phyloP scores from a whole-genome alignment of 257 asterid genomes.

The Anisodus tanguticus region DNA sequence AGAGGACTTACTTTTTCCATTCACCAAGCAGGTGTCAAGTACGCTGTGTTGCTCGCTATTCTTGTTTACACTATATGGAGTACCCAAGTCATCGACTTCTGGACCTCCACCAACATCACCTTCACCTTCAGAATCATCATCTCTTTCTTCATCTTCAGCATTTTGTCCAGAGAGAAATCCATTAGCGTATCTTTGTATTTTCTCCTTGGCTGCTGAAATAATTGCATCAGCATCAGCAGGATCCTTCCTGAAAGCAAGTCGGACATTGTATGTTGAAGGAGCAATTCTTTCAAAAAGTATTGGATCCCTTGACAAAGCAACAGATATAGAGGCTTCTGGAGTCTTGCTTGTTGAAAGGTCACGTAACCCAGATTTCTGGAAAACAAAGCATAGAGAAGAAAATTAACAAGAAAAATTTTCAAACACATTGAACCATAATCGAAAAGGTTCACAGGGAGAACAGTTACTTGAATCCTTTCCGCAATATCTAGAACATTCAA shows the following conservation, averaged over 20 bases:
- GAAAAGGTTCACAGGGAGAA: not conserved
- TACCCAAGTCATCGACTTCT: slow-evolving; percentile 77
- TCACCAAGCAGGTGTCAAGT: slow-evolving; percentile 48
- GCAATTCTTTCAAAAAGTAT: slow-evolving; percentile 95
- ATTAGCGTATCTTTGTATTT: slow-evolving; percentile 81
- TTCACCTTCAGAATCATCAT: slow-evolving; percentile 93
- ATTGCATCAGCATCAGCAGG: slow-evolving; percentile 91
- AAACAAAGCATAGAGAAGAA: slow-evolving; percentile 27
- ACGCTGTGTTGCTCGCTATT: slow-evolving; percentile 48
- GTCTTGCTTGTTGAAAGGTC: slow-evolving; percentile 97
- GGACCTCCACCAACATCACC: slow-evolving; percentile 83
- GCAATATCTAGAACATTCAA: slow-evolving; percentile 92
- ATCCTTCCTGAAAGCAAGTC: slow-evolving; percentile 91
- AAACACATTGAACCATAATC: not conserved
- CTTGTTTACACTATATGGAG: slow-evolving; percentile 57
- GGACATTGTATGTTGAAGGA: slow-evolving; percentile 94
- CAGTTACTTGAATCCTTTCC: slow-evolving; percentile 89
- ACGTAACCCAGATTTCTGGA: slow-evolving; percentile 95
- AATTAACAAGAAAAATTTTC: slow-evolving; percentile 34
- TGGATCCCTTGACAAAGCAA: slow-evolving; percentile 98
- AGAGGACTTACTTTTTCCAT: slow-evolving; percentile 53
- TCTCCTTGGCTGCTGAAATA: slow-evolving; percentile 83
- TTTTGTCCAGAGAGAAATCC: slow-evolving; percentile 80
- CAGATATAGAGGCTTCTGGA: slow-evolving; percentile 98
- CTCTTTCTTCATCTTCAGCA: slow-evolving; percentile 92